A percentile compares a stretch with the other conserved stretches of the same genome.
phyloP scores from a whole-genome alignment of 805 yeast species.

The Blastobotrys mokoenaii region DNA sequence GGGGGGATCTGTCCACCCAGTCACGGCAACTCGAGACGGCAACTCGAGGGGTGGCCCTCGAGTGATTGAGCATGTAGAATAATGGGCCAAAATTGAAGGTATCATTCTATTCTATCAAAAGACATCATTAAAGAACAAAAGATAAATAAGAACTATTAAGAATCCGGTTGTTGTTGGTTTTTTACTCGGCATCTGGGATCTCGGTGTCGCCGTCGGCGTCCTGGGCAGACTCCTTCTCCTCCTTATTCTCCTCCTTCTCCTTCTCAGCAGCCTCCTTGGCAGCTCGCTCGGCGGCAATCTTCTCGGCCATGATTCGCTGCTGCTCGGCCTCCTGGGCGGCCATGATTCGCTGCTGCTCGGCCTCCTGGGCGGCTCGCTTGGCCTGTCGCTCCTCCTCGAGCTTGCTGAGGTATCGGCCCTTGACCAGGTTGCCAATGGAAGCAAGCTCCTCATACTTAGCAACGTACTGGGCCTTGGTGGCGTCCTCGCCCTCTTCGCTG shows the following conservation, averaged over 20 bases:
- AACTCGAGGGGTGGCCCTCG: too few relatives aligned
- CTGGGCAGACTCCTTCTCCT: too few relatives aligned
- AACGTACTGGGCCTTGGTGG: constrained; percentile 92
- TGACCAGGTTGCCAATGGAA: constrained; percentile 85
- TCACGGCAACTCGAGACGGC: too few relatives aligned
- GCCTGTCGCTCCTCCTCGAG: constrained; percentile 94
- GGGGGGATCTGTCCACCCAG: too few relatives aligned
- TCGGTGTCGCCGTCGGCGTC: constrained; percentile 10
- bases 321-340: constrained; percentile 85
- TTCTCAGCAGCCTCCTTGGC: constrained; percentile 36
- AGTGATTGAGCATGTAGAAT: too few relatives aligned
- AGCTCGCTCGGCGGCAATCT: constrained; percentile 70
- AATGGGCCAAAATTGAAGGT: neutral
- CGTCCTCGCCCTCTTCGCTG: constrained; percentile 85
- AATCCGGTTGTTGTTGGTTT: neutral
- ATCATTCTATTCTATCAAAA: neutral
- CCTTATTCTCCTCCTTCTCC: constrained; percentile 14
- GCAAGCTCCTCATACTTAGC: constrained; percentile 98
- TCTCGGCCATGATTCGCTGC: constrained; percentile 75
- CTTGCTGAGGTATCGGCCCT: constrained; percentile 89
- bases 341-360: constrained; percentile 71
- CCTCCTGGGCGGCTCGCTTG: constrained; percentile 77
- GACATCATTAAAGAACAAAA: neutral
- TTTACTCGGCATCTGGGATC: constrained; percentile 8
- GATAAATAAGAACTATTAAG: neutral